Conservation (phyloP, 2,329 filamentous ascomycete genomes). For the Colletotrichum truncatum region DNA sequence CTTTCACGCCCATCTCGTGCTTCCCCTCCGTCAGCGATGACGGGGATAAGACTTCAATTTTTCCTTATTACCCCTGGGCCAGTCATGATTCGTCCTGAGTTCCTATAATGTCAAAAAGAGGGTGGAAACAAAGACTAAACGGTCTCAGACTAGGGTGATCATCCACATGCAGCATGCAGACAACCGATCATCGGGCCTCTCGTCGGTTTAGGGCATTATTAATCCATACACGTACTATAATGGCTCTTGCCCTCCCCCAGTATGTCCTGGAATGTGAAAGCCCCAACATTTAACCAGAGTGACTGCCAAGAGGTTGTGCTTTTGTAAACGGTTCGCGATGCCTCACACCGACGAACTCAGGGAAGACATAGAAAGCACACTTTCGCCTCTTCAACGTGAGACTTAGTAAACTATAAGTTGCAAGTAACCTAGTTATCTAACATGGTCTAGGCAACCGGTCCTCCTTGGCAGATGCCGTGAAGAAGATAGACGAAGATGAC, state of each 20-base stretch:
- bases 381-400: slow-evolving; percentile 14
- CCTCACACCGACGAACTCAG: background rate
- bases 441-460: slow-evolving; percentile 5
- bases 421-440: background rate
- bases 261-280: background rate
- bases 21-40: slow-evolving; percentile 14
- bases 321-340: slow-evolving; percentile 8
- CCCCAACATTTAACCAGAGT: background rate
- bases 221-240: slow-evolving; percentile 23
- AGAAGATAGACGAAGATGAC: slow-evolving; percentile 48
- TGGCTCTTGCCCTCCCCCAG: background rate
- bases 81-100: slow-evolving; percentile 1
- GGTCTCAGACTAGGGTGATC: slow-evolving; percentile 15
- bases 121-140: slow-evolving; percentile 19
- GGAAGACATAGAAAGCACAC: background rate
- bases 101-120: slow-evolving; percentile 5
- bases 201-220: slow-evolving; percentile 14
- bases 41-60: slow-evolving; percentile 19
- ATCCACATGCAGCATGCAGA: slow-evolving; percentile 25
- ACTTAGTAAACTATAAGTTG: background rate
- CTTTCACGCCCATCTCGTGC: background rate
- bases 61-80: slow-evolving; percentile 16
- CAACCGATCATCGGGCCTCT: slow-evolving; percentile 21
- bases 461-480: slow-evolving; percentile 6
- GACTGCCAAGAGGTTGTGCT: background rate